phyloP scores from a whole-genome alignment of 2,329 filamentous ascomycete species.

The Verticillium longisporum region DNA sequence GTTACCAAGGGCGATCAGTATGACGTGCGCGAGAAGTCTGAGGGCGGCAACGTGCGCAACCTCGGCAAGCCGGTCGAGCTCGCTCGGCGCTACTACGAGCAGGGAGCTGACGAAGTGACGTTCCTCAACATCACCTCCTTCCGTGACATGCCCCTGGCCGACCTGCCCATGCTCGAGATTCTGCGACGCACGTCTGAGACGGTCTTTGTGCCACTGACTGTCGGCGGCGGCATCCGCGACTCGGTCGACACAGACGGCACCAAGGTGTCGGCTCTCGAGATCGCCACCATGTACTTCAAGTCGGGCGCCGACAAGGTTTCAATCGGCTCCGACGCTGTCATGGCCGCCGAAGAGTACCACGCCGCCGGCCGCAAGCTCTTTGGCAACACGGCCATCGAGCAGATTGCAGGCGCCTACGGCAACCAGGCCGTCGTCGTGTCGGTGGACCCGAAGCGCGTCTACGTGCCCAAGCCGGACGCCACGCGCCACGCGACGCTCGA shows the following conservation, averaged over 20 bases:
- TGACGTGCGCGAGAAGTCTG: slow-evolving; percentile 85
- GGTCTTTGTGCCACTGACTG: slow-evolving; percentile 92
- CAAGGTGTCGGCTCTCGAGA: slow-evolving; percentile 80
- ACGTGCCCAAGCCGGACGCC: slow-evolving; percentile 67
- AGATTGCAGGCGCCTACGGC: slow-evolving; percentile 88
- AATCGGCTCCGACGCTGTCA: slow-evolving; percentile 90
- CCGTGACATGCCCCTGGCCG: slow-evolving; percentile 85
- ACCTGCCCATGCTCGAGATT: slow-evolving; percentile 94
- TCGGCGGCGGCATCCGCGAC: slow-evolving; percentile 92
- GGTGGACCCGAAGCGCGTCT: slow-evolving; percentile 87
- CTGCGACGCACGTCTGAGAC: slow-evolving; percentile 78
- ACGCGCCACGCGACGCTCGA: slow-evolving; percentile 66
- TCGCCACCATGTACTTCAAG: slow-evolving; percentile 96
- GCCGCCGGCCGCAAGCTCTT: slow-evolving; percentile 59
- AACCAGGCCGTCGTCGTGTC: slow-evolving; percentile 96
- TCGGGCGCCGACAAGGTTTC: slow-evolving; percentile 96
- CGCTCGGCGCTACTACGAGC: slow-evolving; percentile 88
- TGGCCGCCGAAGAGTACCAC: slow-evolving; percentile 88
- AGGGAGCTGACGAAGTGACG: slow-evolving; percentile 93
- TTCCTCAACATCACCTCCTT: slow-evolving; percentile 99
- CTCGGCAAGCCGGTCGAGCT: slow-evolving; percentile 95
- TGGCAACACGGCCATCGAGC: slow-evolving; percentile 88
- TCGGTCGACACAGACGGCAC: slow-evolving; percentile 84
- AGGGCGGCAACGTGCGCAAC: slow-evolving; percentile 66
- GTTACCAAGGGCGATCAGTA: slow-evolving; percentile 99